These are phyloP conservation scores for Strobilomyces echinocephalus DNA, from an alignment of 768 basidiomycete genomes.

Conservation along the genomic window DNA sequence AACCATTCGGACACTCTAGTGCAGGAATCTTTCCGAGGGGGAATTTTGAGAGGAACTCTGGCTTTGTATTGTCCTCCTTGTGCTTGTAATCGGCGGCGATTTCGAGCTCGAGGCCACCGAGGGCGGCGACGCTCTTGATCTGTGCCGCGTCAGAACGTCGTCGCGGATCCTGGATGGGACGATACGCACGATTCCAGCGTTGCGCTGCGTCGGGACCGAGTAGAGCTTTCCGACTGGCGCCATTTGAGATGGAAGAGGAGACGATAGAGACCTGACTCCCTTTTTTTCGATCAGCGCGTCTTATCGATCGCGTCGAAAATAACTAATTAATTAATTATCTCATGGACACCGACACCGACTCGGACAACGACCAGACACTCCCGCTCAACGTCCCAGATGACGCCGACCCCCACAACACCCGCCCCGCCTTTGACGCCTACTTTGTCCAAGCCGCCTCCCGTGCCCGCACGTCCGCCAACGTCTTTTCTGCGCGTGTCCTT, in stretches of 20 bases:
- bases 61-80: conserved; percentile 61
- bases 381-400: conserved; percentile 10
- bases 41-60: conserved; percentile 71
- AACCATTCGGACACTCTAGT: conserved; percentile 69
- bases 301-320: conserved; percentile 28
- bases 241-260: conserved; percentile 37
- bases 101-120: conserved; percentile 55
- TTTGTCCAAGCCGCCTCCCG: conserved; percentile 62
- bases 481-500: conserved; percentile 71
- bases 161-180: background rate
- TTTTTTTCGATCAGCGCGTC: conserved; percentile 23
- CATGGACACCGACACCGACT: conserved; percentile 30
- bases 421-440: conserved; percentile 82
- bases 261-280: background rate
- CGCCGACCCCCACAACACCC: conserved; percentile 13
- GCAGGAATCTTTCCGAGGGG: conserved; percentile 82
- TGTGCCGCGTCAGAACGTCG: conserved; percentile 17
- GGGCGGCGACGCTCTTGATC: conserved; percentile 56
- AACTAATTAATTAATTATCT: conserved; percentile 17
- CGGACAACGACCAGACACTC: conserved; percentile 24
- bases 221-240: conserved; percentile 63
- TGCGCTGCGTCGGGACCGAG: conserved; percentile 35
- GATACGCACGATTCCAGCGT: conserved; percentile 43
- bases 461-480: conserved; percentile 68
- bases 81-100: conserved; percentile 52